Base-by-base conservation (phyloP, 148 eudicot species). In the Nepenthes gracilis region DNA sequence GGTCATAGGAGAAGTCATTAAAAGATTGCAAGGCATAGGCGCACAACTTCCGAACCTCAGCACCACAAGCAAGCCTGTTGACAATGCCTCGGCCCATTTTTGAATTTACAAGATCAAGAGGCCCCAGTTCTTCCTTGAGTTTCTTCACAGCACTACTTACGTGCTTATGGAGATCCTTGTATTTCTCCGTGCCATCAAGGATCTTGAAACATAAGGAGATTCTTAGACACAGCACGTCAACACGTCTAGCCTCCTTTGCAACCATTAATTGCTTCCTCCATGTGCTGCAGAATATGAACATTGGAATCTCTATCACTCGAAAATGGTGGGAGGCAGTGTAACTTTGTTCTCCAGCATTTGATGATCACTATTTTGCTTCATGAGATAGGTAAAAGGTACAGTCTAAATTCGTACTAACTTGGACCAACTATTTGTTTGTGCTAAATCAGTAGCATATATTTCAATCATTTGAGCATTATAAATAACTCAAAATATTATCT, bases 201-300 rank as follows among this genome's bases (percentile, higher is more conserved):
- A 85, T 74, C 69, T 78, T 83, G 79, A 69, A 71, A 61, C 80
- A 65, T 59, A 85, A 71, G 55, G 81, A 80, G 58, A 85, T 69
- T 58, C 92, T 77, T 47, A 72, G 61, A 74, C 92, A 82, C 40
- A 85, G 62, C 47, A 67, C 83, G 75, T 85, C 92, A 58, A 85
- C 87, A 37, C 87, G 70, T 68, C 92, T 78, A 36, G 92, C 86
- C 58, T 76, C 83, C 73, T 69, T 85, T 2, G 85, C 88, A 62
- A 70, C 77, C 61, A 78, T 10, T 53, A 85, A 62, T 48, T 85
- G 92, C 65, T 80, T 85, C 66, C 76, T 78, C 82, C 85, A 81
- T 11, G 67, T 63, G 51, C 79, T 75, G 63, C 61, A 54, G n/a
- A 36, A 48, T 48, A 33, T 38, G 6, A 61, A 59, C 55, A 54